A percentile compares a stretch with the other conserved stretches of the same genome.
Conservation (phyloP, 2,329 filamentous ascomycete species). For the Pseudocercospora crystallina region DNA sequence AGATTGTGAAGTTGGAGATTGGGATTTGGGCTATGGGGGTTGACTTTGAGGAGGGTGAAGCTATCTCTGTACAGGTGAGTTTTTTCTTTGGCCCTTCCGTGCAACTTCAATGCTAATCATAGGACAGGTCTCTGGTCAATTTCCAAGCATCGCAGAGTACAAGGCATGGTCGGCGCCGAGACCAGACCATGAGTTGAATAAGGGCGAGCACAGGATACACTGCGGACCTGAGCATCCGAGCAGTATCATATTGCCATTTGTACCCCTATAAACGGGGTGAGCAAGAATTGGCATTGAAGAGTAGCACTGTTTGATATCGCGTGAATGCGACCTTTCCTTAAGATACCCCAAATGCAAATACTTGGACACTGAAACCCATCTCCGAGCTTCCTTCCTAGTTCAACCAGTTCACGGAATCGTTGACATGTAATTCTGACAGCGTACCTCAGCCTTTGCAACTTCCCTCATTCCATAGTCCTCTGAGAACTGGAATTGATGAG, state of each 20-base stretch:
- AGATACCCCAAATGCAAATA: neutral
- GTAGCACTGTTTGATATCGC: neutral
- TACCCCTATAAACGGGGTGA: constrained; percentile 10
- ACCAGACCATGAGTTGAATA: constrained; percentile 44
- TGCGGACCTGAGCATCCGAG: constrained; percentile 41
- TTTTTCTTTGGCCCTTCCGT: too few species aligned
- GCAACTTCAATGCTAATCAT: too few species aligned
- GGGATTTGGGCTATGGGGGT: constrained; percentile 51
- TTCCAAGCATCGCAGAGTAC: constrained; percentile 42
- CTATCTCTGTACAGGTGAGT: constrained; percentile 19
- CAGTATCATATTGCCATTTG: constrained; percentile 41
- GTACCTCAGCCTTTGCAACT: too few species aligned
- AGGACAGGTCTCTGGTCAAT: constrained; percentile 7
- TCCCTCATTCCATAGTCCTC: too few species aligned
- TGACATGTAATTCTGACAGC: too few species aligned
- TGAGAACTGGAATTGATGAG: too few species aligned
- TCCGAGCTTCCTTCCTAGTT: too few species aligned
- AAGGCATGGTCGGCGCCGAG: constrained; percentile 40
- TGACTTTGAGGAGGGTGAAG: constrained; percentile 47
- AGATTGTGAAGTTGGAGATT: constrained; percentile 49
- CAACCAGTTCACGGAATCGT: too few species aligned
- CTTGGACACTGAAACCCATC: too few species aligned
- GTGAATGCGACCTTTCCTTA: constrained; percentile 1
- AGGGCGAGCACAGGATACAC: constrained; percentile 42
- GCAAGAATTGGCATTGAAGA: neutral